Conservation (phyloP, 2,329 filamentous ascomycete species). For the Paracoccidioides brasiliensis region DNA sequence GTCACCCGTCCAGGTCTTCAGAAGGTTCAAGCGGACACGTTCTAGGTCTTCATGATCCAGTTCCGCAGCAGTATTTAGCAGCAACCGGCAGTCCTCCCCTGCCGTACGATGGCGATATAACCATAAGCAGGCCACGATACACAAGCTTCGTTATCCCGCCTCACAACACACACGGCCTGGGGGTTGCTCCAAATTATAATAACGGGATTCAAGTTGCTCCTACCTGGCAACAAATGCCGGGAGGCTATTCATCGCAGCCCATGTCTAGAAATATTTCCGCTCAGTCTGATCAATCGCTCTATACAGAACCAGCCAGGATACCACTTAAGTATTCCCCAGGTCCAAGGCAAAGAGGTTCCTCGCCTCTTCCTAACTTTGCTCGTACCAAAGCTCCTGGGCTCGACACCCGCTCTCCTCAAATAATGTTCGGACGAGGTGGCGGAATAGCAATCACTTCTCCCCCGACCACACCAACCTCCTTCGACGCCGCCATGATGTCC, state of each 20-base stretch:
- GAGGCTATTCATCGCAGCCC: conserved; percentile 18
- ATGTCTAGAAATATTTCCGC: conserved; percentile 18
- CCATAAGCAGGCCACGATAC: conserved; percentile 15
- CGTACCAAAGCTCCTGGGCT: neutral
- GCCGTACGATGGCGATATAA: conserved; percentile 24
- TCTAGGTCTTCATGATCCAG: neutral
- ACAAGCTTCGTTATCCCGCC: conserved; percentile 6
- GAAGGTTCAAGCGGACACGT: conserved; percentile 1
- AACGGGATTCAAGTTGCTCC: neutral
- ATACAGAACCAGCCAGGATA: conserved; percentile 12
- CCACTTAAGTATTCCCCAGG: conserved; percentile 8
- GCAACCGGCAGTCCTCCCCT: conserved; percentile 13
- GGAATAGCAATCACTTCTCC: conserved; percentile 7
- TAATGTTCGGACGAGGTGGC: conserved; percentile 6
- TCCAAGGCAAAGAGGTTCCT: neutral
- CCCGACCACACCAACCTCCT: conserved; percentile 7
- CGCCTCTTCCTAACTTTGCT: neutral
- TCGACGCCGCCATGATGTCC: conserved; percentile 10
- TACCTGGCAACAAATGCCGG: conserved; percentile 6
- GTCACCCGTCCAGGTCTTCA: conserved; percentile 10
- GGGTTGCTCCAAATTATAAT: conserved; percentile 1
- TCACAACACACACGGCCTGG: neutral
- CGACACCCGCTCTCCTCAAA: conserved; percentile 1
- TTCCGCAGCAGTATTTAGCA: neutral
- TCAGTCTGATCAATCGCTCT: conserved; percentile 15